Percentiles rank a stretch among this genome's conserved stretches.
Conservation (phyloP, 371 early-diverging fungal genomes). For the Zopfochytrium polystomum region DNA sequence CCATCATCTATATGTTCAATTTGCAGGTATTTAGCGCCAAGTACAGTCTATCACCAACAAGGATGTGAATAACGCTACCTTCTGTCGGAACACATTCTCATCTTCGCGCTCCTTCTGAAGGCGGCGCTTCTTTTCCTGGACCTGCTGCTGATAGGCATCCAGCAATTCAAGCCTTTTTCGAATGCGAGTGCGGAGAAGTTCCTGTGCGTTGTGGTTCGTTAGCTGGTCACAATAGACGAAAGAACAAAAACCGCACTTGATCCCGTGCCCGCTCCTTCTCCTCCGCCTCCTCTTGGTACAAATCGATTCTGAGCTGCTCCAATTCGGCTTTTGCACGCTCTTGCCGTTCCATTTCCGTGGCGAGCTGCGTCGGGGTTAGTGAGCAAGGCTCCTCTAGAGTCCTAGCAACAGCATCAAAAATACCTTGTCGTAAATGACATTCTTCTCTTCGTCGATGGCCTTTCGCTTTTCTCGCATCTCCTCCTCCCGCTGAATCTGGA, state of each 20-base stretch:
- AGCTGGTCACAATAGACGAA: neutral
- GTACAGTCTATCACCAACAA: neutral
- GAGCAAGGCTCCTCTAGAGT: neutral
- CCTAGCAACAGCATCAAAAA: neutral
- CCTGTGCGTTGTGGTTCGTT: constrained; percentile 14
- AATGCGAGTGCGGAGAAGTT: constrained; percentile 39
- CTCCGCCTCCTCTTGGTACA: constrained; percentile 48
- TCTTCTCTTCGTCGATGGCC: constrained; percentile 38
- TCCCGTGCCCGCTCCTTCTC: constrained; percentile 37
- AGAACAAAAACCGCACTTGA: too few species aligned
- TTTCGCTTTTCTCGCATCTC: constrained; percentile 30
- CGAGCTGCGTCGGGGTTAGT: constrained; percentile 30
- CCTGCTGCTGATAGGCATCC: constrained; percentile 48
- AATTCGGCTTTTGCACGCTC: constrained; percentile 44
- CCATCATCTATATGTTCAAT: constrained; percentile 41
- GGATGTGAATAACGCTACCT: constrained; percentile 23
- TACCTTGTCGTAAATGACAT: constrained; percentile 50
- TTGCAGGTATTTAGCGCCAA: neutral
- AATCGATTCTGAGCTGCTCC: constrained; percentile 50
- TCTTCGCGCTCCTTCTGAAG: constrained; percentile 38
- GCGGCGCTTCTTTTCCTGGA: constrained; percentile 42
- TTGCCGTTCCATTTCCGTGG: constrained; percentile 44
- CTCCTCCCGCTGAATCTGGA: constrained; percentile 42
- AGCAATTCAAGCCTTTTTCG: constrained; percentile 49
- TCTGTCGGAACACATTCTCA: constrained; percentile 44